phyloP scores from a whole-genome alignment of 2,329 filamentous ascomycete species.

The Penicillium verrucosum region DNA sequence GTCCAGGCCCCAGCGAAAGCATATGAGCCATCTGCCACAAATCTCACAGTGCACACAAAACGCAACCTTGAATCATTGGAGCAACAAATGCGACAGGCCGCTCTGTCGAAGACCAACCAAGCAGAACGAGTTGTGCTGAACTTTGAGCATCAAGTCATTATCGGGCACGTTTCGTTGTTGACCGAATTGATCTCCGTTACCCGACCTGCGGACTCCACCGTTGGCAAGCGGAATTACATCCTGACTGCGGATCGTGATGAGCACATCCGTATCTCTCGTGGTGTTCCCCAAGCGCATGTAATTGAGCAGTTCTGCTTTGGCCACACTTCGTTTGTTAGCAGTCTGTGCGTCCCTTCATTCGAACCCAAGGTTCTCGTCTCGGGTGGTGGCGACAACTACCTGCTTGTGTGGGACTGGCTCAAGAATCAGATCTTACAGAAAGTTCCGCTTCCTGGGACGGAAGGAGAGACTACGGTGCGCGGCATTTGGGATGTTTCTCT shows the following conservation, averaged over 20 bases:
- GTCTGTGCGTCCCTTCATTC: slow-evolving; percentile 62
- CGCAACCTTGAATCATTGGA: slow-evolving; percentile 58
- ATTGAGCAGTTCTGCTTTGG: slow-evolving; percentile 89
- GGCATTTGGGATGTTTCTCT: slow-evolving; percentile 48
- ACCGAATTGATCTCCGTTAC: slow-evolving; percentile 65
- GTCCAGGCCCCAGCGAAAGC: slow-evolving; percentile 27
- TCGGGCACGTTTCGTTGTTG: slow-evolving; percentile 94
- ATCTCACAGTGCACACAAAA: slow-evolving; percentile 60
- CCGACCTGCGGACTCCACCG: slow-evolving; percentile 46
- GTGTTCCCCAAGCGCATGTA: slow-evolving; percentile 76
- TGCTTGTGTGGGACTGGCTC: slow-evolving; percentile 82
- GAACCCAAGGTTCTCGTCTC: slow-evolving; percentile 68
- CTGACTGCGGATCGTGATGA: slow-evolving; percentile 69
- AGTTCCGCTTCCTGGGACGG: slow-evolving; percentile 25
- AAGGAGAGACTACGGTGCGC: slow-evolving; percentile 45
- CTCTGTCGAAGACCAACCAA: slow-evolving; percentile 39
- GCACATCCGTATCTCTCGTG: slow-evolving; percentile 85
- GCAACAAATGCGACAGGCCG: slow-evolving; percentile 52
- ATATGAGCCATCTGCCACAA: slow-evolving; percentile 54
- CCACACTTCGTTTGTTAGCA: slow-evolving; percentile 79
- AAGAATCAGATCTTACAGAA: slow-evolving; percentile 35
- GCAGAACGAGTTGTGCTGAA: slow-evolving; percentile 49
- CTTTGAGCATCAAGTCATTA: slow-evolving; percentile 74
- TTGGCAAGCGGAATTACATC: slow-evolving; percentile 56
- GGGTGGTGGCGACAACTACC: slow-evolving; percentile 76